Evolutionary conservation across 1,284 basidiomycete genomes (phyloP), one percentile per base, ranked within the genome.

Genomic region (Ceratobasidium sp.): DNA sequence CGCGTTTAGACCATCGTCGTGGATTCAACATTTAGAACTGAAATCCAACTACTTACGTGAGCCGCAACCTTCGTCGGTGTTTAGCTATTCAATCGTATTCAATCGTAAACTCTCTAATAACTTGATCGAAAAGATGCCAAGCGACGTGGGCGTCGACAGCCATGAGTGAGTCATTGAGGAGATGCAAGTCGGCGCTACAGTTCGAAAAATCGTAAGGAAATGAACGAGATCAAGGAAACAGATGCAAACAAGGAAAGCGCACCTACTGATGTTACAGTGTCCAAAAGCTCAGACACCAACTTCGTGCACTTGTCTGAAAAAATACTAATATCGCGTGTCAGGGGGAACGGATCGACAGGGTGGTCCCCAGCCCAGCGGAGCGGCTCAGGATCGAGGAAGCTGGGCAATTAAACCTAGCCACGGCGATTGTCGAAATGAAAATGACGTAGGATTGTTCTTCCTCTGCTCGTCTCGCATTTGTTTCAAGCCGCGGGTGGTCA

Each of bases 181-280:
- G 82, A 41, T 84, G 84, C 82, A 85, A 77, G 75, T 91, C 90
- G 1, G 89, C 88, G 37, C 88, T 84, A 1, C 86, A 81, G 76
- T 85, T 86, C 83, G 0, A 84, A 6, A 46, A 56, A 29, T 48
- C 11, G 11, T 79, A 78, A 11, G 82, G 27, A 1, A 41, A 34
- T 39, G 1, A 29, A 46, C 11, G n/a, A 1, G 19, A 29, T 43
- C 37, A 9, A 48, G 29, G 19, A 37, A 46, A 14, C 22, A 48
- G 43, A 9, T 19, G 5, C 24, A 19, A 5, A 11, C 13, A 2
- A 43, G 16, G 58, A 51, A 54, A 74, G 51, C 37, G 27, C 27
- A 19, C 54, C 84, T 95, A 81, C 93, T 92, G 80, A 98, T 98
- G 80, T 97, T 98, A n/a, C n/a, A n/a, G n/a, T n/a, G 76, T 89